Evolutionary conservation across 306 rosid species (phyloP), one percentile per base, ranked within the genome.

Genomic region (Gynostemma pentaphyllum): DNA sequence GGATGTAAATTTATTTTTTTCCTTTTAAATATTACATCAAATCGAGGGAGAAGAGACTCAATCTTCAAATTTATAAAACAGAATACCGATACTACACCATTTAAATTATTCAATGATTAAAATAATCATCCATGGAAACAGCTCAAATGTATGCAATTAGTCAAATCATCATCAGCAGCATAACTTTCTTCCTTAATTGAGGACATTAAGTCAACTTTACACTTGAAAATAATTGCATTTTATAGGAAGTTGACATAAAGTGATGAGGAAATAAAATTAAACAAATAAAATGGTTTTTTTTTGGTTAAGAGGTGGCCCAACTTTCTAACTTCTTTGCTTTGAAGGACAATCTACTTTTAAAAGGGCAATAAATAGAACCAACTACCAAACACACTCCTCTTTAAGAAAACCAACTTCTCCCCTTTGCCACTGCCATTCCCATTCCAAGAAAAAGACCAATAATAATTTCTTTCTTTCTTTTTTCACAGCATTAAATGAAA

Each of bases 301-400:
- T 54, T 30, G 10, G 49, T 23, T 12, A 49, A 28, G 36, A 7
- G 21, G 21, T 39, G 66, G 36, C 66, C 66, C 66, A 23, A 39
- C 21, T 22, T 37, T 59, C 3, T 19, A 13, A 39, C 21, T 6
- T 22, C 11, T 60, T 61, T 21, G 49, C 49, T 61, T 61, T 22
- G 48, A 61, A 61, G 66, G 49, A 61, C 66, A 61, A 14, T 61
- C 66, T 11, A 61, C 66, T 61, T 61, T n/a, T 61, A 39, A 22
- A 40, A 61, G 23, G 23, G 66, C 49, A 61, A 61, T 61, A 49
- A 61, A 61, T 61, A 40, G 7, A 61, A 23, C 66, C 66, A 61
- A 40, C 66, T 61, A 61, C 66, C 66, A 48, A 61, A 6, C 34
- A 48, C 66, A 37, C 65, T 60, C 32, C 66, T 24, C 7, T 22